Base-by-base conservation (phyloP, 2,329 filamentous ascomycete genomes). In the Botrytis cinerea region DNA sequence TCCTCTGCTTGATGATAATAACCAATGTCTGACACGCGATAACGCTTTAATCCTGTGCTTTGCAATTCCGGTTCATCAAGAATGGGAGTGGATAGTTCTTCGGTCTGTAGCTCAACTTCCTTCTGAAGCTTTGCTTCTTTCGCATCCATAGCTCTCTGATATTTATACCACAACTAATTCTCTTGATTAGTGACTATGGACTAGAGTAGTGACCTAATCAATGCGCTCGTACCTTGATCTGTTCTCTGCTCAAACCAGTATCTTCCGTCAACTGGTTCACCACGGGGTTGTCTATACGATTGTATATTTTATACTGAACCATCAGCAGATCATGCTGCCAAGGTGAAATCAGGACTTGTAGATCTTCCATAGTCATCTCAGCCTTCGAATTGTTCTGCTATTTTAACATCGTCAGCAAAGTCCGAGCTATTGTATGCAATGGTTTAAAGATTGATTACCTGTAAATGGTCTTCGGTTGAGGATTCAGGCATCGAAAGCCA, bases 201-300 rank as follows among this genome's bases (percentile, higher is more conserved):
- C 51, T 57, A 6, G n/a, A 57, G n/a, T 32, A 18, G 20, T 57
- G 10, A 32, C n/a, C 9, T 25, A n/a, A 28, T 20, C 10, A 22
- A 45, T 43, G 35, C 2, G 16, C 28, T 43, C 28, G 18, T 69
- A 69, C 66, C 66, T 32, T 57, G 18, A 69, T 69, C 35, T 69
- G 66, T 32, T 57, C 48, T 57, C 48, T 69, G 66, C 18, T 57
- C 35, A 69, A 43, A 25, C 48, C 48, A 45, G 66, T 57, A 16
- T 69, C n/a, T 5, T 43, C 4, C 25, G 4, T 20, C 28, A 69
- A 40, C 22, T 57, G 8, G 10, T 28, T 57, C 25, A 57, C 8
- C 18, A 59, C 48, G 1, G 46, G 66, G 4, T 69, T 59, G 25
- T 43, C 48, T 16, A 69, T 28, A 18, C 28, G 10, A 57, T 57